Base-by-base conservation (phyloP, 257 asterid species). In the Gentiana straminea region DNA sequence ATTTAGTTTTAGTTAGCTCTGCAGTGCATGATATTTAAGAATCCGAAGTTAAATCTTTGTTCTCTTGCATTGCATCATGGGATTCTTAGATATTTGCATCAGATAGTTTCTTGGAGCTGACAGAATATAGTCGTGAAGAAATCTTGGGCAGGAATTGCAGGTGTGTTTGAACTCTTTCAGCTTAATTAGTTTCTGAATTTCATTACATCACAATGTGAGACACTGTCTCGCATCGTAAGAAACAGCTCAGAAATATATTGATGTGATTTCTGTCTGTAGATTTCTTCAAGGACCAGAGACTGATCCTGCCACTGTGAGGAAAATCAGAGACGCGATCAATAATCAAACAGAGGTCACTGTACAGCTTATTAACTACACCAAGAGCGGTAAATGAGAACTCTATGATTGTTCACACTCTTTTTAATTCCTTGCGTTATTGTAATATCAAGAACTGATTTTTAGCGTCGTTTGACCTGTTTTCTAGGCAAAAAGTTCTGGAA, bases 251-350 rank as follows among this genome's bases (percentile, higher is more conserved):
- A 8, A 33, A 46, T 41, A 41, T 41, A 41, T 41, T 41, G 46
- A 7, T 5, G 46, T 41, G 46, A 7, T 60, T 35, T 52, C 47
- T 55, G 7, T 41, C 9, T 64, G 64, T 68, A 90, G 98, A 74
- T 92, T 92, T 72, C 97, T 92, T 64, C 99, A 92, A 78, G 97
- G 97, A 33, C 99, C 97, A 0, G 99, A 92, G 71, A 92, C 99
- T 51, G 97, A 92, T 75, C 97, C 94, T 5, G 73, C 94, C 0
- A 92, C 94, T 0, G 99, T 92, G 49, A 75, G 62, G 79, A 88
- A 92, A 78, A 92, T 92, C 67, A 77, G 97, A 73, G 73, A 76
- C 10, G 99, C 99, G 68, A 92, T 92, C 73, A 94, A 92, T 74
- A 76, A 67, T 72, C 95, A 92, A 73, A 80, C 78, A 33, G 95